A percentile compares a stretch with the other conserved stretches of the same genome.
These are phyloP conservation scores for Aspergillus sp. DNA, from an alignment of 2,329 filamentous ascomycete genomes.

Conservation along the genomic window DNA sequence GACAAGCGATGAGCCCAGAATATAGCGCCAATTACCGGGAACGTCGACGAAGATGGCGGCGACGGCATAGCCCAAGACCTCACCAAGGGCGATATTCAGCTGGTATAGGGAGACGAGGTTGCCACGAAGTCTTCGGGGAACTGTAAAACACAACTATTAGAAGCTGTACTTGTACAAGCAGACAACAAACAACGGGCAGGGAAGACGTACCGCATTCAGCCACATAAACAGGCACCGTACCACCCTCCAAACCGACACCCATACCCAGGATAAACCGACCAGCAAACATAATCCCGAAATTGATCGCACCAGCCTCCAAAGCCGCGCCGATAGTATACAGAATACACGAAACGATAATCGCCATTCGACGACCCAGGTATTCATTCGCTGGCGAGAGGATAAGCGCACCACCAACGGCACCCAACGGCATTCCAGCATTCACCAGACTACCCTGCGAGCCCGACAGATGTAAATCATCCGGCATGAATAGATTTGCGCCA, in stretches of 20 bases:
- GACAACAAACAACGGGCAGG: no score
- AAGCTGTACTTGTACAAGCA: no score
- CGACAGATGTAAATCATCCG: slow-evolving; percentile 49
- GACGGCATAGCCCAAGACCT: slow-evolving; percentile 64
- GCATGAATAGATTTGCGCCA: slow-evolving; percentile 58
- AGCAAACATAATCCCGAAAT: slow-evolving; percentile 63
- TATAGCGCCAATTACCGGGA: slow-evolving; percentile 63
- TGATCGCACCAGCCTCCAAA: slow-evolving; percentile 58
- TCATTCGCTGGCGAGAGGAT: slow-evolving; percentile 61
- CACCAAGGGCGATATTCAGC: slow-evolving; percentile 66
- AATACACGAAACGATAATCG: slow-evolving; percentile 61
- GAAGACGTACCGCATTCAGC: slow-evolving; percentile 45
- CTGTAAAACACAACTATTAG: slow-evolving; percentile 18
- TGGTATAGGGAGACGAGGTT: slow-evolving; percentile 68
- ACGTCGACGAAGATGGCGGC: slow-evolving; percentile 66
- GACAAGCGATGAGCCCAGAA: slow-evolving; percentile 62
- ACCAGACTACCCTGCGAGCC: slow-evolving; percentile 45
- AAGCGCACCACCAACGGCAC: slow-evolving; percentile 61
- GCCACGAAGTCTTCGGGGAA: slow-evolving; percentile 58
- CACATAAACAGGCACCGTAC: slow-evolving; percentile 67
- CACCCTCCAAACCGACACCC: slow-evolving; percentile 64
- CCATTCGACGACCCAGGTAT: slow-evolving; percentile 56
- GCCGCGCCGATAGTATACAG: slow-evolving; percentile 63
- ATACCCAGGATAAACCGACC: slow-evolving; percentile 61
- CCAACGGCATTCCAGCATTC: slow-evolving; percentile 63